These are phyloP conservation scores for Talaromyces sp. DNA, from an alignment of 2,329 filamentous ascomycete species.

Conservation along the genomic window DNA sequence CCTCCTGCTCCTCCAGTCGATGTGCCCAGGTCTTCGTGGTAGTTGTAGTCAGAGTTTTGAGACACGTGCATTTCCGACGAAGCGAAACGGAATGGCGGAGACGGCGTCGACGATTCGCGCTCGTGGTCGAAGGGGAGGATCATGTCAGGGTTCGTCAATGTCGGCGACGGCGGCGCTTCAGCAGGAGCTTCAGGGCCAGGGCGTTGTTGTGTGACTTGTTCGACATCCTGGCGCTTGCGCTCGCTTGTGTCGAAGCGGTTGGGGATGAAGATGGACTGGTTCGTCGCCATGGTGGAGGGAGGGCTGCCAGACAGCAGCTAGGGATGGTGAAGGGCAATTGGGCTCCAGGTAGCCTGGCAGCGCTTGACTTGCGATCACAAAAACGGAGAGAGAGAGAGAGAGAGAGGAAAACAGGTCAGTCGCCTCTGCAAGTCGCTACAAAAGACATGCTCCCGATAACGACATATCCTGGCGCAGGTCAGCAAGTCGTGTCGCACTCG, in stretches of 20 bases:
- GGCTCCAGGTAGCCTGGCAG: not conserved
- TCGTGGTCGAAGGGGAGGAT: slow-evolving; percentile 70
- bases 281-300: slow-evolving; percentile 8
- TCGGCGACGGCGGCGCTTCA: slow-evolving; percentile 65
- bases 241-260: slow-evolving; percentile 15
- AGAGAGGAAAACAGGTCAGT: not conserved
- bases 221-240: slow-evolving; percentile 12
- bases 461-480: not conserved
- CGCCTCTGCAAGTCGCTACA: not conserved
- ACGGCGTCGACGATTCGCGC: slow-evolving; percentile 45
- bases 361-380: not conserved
- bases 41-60: slow-evolving; percentile 1
- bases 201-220: not conserved
- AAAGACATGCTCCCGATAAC: not conserved
- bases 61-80: slow-evolving; percentile 21
- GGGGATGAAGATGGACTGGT: slow-evolving; percentile 10
- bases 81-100: slow-evolving; percentile 49
- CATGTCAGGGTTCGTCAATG: slow-evolving; percentile 90
- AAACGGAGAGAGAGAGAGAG: not conserved
- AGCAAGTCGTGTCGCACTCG: not conserved
- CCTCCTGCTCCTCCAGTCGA: slow-evolving; percentile 6
- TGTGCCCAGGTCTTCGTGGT: not conserved
- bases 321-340: not conserved
- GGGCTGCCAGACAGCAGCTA: not conserved
- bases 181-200: slow-evolving; percentile 4